Percentiles rank a stretch among this genome's conserved stretches.
These are phyloP conservation scores for Leccinum fibrillosum DNA, from an alignment of 768 basidiomycete genomes.

Conservation along the genomic window DNA sequence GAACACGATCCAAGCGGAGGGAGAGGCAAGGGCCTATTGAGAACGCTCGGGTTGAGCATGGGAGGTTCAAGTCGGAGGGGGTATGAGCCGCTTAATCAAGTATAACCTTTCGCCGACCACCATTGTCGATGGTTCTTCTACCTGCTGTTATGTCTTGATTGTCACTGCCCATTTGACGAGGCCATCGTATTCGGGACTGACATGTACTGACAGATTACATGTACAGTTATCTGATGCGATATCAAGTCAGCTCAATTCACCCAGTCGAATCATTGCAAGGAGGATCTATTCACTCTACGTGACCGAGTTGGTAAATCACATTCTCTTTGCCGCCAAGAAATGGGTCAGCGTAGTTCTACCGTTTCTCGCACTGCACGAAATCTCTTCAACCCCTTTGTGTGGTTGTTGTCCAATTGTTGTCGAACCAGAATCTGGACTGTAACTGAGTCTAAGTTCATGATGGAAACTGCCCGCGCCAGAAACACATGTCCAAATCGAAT, in stretches of 20 bases:
- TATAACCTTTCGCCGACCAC: conserved; percentile 4
- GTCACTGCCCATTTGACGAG: background rate
- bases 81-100: conserved; percentile 33
- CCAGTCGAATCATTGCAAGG: background rate
- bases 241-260: background rate
- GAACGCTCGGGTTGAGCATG: conserved; percentile 35
- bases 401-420: no score
- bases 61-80: conserved; percentile 34
- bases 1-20: conserved; percentile 48
- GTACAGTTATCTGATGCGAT: no score
- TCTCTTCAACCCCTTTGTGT: no score
- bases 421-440: no score
- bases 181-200: background rate
- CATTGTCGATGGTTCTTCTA: background rate
- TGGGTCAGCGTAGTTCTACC: background rate
- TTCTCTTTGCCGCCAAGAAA: background rate
- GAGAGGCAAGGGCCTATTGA: conserved; percentile 38
- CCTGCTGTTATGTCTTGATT: background rate
- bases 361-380: background rate
- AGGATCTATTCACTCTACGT: background rate
- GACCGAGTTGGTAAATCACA: no score
- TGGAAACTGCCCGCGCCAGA: no score
- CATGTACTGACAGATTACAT: no score
- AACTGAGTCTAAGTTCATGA: no score
- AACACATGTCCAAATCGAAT: no score